These are phyloP conservation scores for Saccharum hybrid DNA, from an alignment of 202 grass and related monocot species.

Conservation along the genomic window DNA sequence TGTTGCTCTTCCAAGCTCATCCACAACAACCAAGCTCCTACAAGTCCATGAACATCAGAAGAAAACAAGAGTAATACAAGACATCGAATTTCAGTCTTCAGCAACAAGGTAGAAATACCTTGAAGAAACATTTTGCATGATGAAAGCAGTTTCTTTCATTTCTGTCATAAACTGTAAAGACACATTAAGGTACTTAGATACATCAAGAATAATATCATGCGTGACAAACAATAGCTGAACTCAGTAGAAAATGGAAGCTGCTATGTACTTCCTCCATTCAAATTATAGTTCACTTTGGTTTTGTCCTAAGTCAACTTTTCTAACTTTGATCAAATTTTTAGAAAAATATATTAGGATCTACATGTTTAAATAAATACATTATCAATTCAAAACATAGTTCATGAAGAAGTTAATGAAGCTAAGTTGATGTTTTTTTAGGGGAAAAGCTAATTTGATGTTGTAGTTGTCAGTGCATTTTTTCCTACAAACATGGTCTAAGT, in stretches of 20 bases:
- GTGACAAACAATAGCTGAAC: slow-evolving; percentile 31
- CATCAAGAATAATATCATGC: slow-evolving; percentile 22
- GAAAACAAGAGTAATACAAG: slow-evolving; percentile 34
- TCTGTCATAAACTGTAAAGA: slow-evolving; percentile 97
- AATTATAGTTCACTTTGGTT: neutral
- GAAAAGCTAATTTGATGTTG: neutral
- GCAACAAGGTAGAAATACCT: slow-evolving; percentile 55
- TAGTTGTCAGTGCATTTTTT: neutral
- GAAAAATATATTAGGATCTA: neutral
- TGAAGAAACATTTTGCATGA: slow-evolving; percentile 93
- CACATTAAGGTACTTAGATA: slow-evolving; percentile 38
- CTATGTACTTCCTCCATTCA: neutral
- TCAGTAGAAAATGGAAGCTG: slow-evolving; percentile 33
- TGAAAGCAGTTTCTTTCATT: slow-evolving; percentile 98
- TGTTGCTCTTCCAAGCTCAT: slow-evolving; percentile 98
- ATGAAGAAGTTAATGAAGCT: neutral
- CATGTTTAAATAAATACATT: neutral
- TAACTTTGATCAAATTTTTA: neutral
- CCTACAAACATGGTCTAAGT: neutral
- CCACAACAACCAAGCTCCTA: slow-evolving; percentile 90
- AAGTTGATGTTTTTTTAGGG: neutral
- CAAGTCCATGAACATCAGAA: slow-evolving; percentile 40
- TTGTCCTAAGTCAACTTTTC: neutral
- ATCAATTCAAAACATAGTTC: neutral
- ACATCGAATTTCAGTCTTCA: slow-evolving; percentile 5